Conservation (phyloP, 345 rosid genomes). For the Clarkia xantiana region DNA sequence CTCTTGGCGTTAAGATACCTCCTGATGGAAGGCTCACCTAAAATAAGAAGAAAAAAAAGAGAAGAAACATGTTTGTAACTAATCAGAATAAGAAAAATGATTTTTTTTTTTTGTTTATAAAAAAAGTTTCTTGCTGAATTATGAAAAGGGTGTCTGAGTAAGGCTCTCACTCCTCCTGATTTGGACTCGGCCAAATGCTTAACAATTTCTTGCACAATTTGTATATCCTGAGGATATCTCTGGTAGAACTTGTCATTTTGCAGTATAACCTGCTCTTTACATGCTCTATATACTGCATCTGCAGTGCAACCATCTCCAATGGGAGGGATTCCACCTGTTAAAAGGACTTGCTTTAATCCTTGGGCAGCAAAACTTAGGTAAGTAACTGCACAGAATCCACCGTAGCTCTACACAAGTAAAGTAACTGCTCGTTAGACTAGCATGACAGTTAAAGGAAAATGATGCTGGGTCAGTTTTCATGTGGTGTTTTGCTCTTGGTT, state of each 20-base stretch:
- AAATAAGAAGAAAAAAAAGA: background rate
- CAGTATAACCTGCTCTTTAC: constrained; percentile 35
- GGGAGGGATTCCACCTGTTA: constrained; percentile 94
- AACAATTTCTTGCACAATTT: constrained; percentile 52
- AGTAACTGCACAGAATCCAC: constrained; percentile 88
- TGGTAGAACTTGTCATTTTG: constrained; percentile 85
- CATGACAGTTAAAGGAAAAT: too few species aligned
- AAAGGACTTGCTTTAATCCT: constrained; percentile 78
- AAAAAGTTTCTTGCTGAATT: background rate
- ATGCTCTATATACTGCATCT: constrained; percentile 46
- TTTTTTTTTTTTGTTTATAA: too few species aligned
- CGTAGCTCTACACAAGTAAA: constrained; percentile 51
- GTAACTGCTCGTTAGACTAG: constrained; percentile 5
- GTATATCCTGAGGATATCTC: constrained; percentile 75
- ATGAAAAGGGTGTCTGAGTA: constrained; percentile 3
- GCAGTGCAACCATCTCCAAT: constrained; percentile 58
- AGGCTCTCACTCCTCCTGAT: constrained; percentile 62
- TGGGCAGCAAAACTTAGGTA: constrained; percentile 80
- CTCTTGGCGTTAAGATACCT: constrained; percentile 65
- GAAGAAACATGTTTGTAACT: background rate
- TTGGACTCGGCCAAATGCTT: constrained; percentile 56
- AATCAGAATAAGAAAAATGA: too few species aligned
- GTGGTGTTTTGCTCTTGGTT: too few species aligned
- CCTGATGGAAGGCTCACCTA: constrained; percentile 89
- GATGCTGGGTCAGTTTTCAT: background rate